Evolutionary conservation across 1,284 basidiomycete species (phyloP), one percentile per base, ranked within the genome.

Genomic region (Apiotrichum akiyoshidainum): DNA sequence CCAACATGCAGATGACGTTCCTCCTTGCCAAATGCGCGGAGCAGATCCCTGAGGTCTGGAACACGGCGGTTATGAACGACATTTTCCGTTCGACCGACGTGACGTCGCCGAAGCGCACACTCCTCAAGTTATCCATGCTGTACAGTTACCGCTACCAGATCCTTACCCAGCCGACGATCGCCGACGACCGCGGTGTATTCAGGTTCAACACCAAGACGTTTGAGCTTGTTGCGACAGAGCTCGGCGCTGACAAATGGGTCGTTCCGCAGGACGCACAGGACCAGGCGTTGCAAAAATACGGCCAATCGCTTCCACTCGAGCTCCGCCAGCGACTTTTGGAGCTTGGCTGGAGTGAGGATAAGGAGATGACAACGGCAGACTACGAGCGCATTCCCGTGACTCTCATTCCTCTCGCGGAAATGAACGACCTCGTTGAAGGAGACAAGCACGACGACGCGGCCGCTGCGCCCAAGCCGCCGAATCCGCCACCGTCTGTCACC

Each of bases 311-410:
- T 9, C 73, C 73, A 0, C 58, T 73, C 8, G 74, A 76, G 54
- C 57, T 75, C 1, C 53, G 74, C 14, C 73, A 73, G 54, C 61
- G 71, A 8, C 63, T 76, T 41, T 66, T 72, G 68, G 72, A 73
- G 41, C 65, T 76, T 1, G 73, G 74, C 3, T 76, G 74, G 74
- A 70, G 64, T 42, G 71, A 76, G 46, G 68, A 75, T 37, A 62
- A 63, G 19, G 61, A 61, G n/a, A 54, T 58, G 46, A 42, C 54
- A 2, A 44, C 53, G 12, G 35, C 47, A 17, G 72, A 74, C 46
- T 67, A 64, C 59, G 72, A 75, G 56, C 61, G 65, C n/a, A 63
- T 72, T 0, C 74, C 74, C 10, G 65, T 76, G 0, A 68, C 73
- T 0, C 31, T 41, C 5, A 44, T 75, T 16, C 69, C 71, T 2